Evolutionary conservation across 2,329 filamentous ascomycete genomes (phyloP), one percentile per base, ranked within the genome.

Genomic region (Venturia oleaginea): DNA sequence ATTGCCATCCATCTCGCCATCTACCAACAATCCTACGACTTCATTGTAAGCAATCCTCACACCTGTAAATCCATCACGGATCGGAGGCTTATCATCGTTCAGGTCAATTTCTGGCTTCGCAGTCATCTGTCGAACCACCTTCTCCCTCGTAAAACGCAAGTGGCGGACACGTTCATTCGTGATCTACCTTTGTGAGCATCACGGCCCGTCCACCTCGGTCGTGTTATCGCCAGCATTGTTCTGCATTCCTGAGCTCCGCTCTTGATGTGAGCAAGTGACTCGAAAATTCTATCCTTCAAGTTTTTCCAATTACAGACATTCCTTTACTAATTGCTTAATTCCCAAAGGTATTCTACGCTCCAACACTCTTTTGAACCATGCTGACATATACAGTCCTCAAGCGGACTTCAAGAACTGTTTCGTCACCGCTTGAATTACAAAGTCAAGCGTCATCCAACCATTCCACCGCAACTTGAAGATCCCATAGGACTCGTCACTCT

Each of bases 111-210:
- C 7, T 22, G 15, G 27, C 51, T 57, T 34, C 30, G 51, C 30
- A 34, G 17, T 34, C 17, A n/a, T 57, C 51, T 27, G 51, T 57
- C 51, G 17, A 57, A 34, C 22, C 51, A 15, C 24, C 51, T 3
- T n/a, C 27, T 34, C 4, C 30, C 30, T 19, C 19, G 15, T 17
- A 51, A 22, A 60, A 30, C 38, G 38, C 38, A 40, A 43, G 13
- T 38, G 72, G 79, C 73, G 78, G 79, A 81, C 78, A 77, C 79
- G 79, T 81, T 81, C 80, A 77, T 75, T 81, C 79, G 79, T 79
- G 77, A 75, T 81, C 78, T 81, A 75, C 78, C 74, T 65, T 57
- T 34, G 27, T 57, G 27, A 57, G n/a, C 30, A 19, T 3, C 17
- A 62, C 63, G 66, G 63, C 66, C 68, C 65, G 66, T 68, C 66